These are phyloP conservation scores for Aspergillus ochraceoroseus DNA, from an alignment of 2,329 filamentous ascomycete genomes.

Conservation along the genomic window DNA sequence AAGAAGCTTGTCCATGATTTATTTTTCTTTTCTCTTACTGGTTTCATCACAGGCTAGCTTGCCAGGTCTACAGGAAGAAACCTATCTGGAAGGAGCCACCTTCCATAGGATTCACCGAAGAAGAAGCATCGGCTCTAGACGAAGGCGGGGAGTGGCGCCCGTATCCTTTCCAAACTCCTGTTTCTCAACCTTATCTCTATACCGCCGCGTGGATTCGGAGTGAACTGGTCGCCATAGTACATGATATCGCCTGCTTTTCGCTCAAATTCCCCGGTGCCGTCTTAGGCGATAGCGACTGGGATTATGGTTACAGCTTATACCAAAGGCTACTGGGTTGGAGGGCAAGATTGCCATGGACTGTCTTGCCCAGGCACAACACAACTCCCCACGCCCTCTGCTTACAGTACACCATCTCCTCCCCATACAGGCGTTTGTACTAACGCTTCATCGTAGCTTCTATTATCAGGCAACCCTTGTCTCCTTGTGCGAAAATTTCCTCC, in stretches of 20 bases:
- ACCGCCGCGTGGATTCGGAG: slow-evolving; percentile 14
- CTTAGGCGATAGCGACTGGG: slow-evolving; percentile 12
- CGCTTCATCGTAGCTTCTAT: slow-evolving; percentile 16
- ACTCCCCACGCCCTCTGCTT: slow-evolving; percentile 21
- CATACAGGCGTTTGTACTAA: slow-evolving; percentile 1
- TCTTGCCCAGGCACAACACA: slow-evolving; percentile 16
- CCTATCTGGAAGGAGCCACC: slow-evolving; percentile 19
- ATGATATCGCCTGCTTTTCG: slow-evolving; percentile 16
- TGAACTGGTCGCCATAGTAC: slow-evolving; percentile 17
- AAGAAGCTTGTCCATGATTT: background rate
- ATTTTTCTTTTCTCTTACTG: background rate
- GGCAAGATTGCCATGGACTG: slow-evolving; percentile 11
- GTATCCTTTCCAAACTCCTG: slow-evolving; percentile 17
- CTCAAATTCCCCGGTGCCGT: slow-evolving; percentile 11
- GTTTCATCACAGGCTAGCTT: slow-evolving; percentile 18
- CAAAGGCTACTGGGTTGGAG: slow-evolving; percentile 14
- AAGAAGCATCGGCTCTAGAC: slow-evolving; percentile 19
- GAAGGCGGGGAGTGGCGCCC: slow-evolving; percentile 15
- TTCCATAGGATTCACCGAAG: slow-evolving; percentile 14
- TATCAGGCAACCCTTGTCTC: slow-evolving; percentile 21
- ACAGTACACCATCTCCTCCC: slow-evolving; percentile 13
- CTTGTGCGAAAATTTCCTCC: slow-evolving; percentile 15
- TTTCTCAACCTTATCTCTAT: slow-evolving; percentile 13
- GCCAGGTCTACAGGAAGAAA: slow-evolving; percentile 23
- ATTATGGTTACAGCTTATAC: slow-evolving; percentile 14